Percentiles rank a stretch among this genome's conserved stretches.
phyloP scores from a whole-genome alignment of 371 early-diverging fungal genomes.

The Mortierella sp. region DNA sequence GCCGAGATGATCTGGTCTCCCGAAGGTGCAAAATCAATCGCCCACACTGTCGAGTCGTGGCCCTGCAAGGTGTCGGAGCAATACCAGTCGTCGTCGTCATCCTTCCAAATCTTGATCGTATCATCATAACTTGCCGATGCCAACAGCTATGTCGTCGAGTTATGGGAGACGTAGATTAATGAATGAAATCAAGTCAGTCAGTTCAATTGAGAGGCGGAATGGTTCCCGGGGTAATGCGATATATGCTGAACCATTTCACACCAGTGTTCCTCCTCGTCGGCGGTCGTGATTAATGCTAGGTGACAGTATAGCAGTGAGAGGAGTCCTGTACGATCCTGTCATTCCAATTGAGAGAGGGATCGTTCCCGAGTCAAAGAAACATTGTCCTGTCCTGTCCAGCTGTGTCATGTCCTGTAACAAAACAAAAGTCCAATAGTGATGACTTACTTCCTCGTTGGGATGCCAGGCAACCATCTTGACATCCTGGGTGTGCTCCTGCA shows the following conservation, averaged over 20 bases:
- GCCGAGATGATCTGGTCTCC: conserved; percentile 87
- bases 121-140: conserved; percentile 96
- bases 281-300: no score
- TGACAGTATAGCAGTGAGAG: no score
- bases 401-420: not conserved
- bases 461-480: conserved; percentile 97
- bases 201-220: no score
- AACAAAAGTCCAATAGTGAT: not conserved
- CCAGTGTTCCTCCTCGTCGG: no score
- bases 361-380: no score
- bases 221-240: no score
- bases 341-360: no score
- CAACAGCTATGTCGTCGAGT: conserved; percentile 65
- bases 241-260: no score
- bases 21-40: conserved; percentile 85
- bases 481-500: conserved; percentile 97
- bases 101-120: conserved; percentile 94
- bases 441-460: conserved; percentile 79
- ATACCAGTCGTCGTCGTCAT: conserved; percentile 94
- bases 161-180: no score
- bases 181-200: no score
- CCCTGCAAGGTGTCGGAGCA: conserved; percentile 88
- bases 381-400: no score
- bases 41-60: conserved; percentile 95
- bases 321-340: no score